These are phyloP conservation scores for Dictyostelium brefeldianum DNA, from an alignment of 78 protist species.

Conservation along the genomic window DNA sequence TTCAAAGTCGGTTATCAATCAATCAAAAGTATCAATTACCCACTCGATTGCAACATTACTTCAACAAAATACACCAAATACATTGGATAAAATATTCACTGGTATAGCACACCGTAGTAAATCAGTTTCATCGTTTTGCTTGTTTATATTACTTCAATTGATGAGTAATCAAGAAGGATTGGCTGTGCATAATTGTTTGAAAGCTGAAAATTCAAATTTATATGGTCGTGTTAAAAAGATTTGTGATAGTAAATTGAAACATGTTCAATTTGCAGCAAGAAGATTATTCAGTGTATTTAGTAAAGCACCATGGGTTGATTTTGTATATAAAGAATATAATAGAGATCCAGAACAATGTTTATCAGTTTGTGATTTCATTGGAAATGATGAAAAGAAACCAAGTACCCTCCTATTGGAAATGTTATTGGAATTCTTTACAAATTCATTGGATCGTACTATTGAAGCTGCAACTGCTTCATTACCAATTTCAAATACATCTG, in stretches of 20 bases:
- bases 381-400: constrained; percentile 50
- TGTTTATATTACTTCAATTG: constrained; percentile 47
- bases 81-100: constrained; percentile 61
- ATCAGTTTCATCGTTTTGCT: constrained; percentile 34
- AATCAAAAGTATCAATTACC: constrained; percentile 53
- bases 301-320: constrained; percentile 61
- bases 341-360: constrained; percentile 43
- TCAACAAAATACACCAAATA: constrained; percentile 61
- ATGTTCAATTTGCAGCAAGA: constrained; percentile 64
- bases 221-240: constrained; percentile 55
- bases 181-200: constrained; percentile 48
- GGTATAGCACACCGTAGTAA: constrained; percentile 62
- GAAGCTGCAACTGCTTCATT: constrained; percentile 46
- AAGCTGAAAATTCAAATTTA: constrained; percentile 18
- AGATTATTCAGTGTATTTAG: constrained; percentile 30
- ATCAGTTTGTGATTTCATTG: constrained; percentile 46
- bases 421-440: constrained; percentile 25
- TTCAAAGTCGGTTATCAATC: constrained; percentile 32
- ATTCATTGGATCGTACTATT: constrained; percentile 3
- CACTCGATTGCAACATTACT: constrained; percentile 53
- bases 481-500: constrained; percentile 44
- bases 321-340: constrained; percentile 57
- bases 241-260: constrained; percentile 52
- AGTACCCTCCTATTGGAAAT: constrained; percentile 6
- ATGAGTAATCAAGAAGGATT: constrained; percentile 67